Evolutionary conservation across 2,329 filamentous ascomycete species (phyloP), one percentile per base, ranked within the genome.

Genomic region (Trichoderma aggressivum): DNA sequence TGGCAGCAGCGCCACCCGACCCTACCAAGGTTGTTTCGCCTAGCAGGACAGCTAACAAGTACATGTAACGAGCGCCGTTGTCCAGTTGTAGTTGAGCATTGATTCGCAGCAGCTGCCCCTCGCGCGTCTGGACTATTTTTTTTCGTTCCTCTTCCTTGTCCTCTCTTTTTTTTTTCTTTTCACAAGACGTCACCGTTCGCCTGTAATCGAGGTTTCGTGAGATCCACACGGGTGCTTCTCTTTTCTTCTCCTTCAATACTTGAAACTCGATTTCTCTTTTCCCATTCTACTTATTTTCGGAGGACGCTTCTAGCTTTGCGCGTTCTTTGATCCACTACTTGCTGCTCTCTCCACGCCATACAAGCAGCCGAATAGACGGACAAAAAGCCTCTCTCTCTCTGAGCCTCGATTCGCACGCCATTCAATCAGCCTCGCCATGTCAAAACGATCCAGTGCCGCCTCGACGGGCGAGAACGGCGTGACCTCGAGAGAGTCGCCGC

Each of bases 381-480:
- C 47, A 24, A 34, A 50, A 26, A 39, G 47, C 50, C 62, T 65
- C 63, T 53, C 61, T 64, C 61, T 53, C 47, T 7, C 26, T n/a
- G 28, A 58, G 32, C 24, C 28, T 53, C n/a, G 65, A 50, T 36
- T 30, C 16, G n/a, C n/a, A 8, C n/a, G 47, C 30, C 21, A 21
- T 28, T 21, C 32, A 7, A 24, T 7, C 34, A 11, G 5, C 34
- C 5, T 32, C 47, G 28, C 47, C 77, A 92, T 92, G 90, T 91
- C 90, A 73, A 90, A 89, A 84, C 84, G 90, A 84, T 86, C 83
- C 79, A 80, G 78, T 73, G 82, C 80, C 74, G 83, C 78, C 72
- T 75, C 77, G 28, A 72, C 78, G 18, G 75, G 72, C 55, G 60
- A 69, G 18, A 75, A 75, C 47, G 78, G 78, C 70, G 76, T 74